Percentiles rank a stretch among this genome's conserved stretches.
Evolutionary conservation across 1,284 basidiomycete species (phyloP).

Genomic region (Cutaneotrichosporon sp.): DNA sequence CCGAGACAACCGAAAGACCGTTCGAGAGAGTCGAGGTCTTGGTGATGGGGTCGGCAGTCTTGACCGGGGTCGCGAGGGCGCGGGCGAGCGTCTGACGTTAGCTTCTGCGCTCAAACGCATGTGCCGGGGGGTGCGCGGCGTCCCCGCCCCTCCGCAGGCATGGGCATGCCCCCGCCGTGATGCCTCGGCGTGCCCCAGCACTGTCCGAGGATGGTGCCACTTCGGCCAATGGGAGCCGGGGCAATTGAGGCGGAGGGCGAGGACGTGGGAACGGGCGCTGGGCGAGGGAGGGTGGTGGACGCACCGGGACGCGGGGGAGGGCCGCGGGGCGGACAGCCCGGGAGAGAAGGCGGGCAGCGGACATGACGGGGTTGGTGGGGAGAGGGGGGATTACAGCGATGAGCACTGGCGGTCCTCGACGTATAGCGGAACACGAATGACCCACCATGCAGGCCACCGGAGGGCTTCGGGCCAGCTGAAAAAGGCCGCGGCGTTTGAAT

Average conservation of each 20-base stretch:
- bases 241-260: conserved; percentile 10
- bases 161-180: not conserved
- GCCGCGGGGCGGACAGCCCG: conserved; percentile 39
- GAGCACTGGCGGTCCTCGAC: conserved; percentile 6
- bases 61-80: conserved; percentile 53
- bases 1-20: conserved; percentile 89
- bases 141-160: not conserved
- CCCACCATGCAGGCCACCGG: not conserved
- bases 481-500: not conserved
- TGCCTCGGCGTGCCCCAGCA: not conserved
- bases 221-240: conserved; percentile 21
- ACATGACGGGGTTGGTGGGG: conserved; percentile 33
- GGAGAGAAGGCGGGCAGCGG: conserved; percentile 45
- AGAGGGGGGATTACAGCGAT: conserved; percentile 17
- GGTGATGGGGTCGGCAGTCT: conserved; percentile 70
- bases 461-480: not conserved
- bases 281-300: conserved; percentile 2
- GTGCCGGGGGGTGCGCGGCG: not conserved
- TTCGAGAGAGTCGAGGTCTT: conserved; percentile 86
- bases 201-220: not conserved
- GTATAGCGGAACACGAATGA: conserved; percentile 1
- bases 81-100: conserved; percentile 38
- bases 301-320: conserved; percentile 29
- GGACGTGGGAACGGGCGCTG: not conserved
- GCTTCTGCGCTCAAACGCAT: not conserved